phyloP scores from a whole-genome alignment of 2,329 filamentous ascomycete genomes.

The Talaromyces sp. region DNA sequence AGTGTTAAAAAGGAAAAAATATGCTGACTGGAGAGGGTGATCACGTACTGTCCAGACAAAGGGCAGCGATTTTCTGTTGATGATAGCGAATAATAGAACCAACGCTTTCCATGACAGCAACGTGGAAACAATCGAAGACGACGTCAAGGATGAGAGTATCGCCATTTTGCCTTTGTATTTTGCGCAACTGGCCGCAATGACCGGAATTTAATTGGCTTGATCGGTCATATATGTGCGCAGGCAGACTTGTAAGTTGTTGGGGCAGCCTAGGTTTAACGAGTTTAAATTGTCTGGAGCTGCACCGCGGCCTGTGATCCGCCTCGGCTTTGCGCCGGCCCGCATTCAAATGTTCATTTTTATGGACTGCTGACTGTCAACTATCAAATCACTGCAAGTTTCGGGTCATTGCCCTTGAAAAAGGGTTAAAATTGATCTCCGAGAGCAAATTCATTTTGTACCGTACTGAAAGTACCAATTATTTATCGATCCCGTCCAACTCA shows the following conservation, averaged over 20 bases:
- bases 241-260: not conserved
- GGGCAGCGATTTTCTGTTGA: conserved; percentile 70
- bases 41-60: conserved; percentile 66
- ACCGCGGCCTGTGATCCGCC: not conserved
- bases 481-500: not conserved
- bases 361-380: too few relatives aligned
- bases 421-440: not conserved
- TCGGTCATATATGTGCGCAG: not conserved
- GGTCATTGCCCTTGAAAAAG: too few relatives aligned
- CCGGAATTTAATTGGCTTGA: not conserved
- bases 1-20: conserved; percentile 1
- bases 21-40: not conserved
- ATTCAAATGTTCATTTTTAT: not conserved
- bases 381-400: too few relatives aligned
- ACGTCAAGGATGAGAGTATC: conserved; percentile 1
- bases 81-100: conserved; percentile 49
- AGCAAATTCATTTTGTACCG: not conserved
- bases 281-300: not conserved
- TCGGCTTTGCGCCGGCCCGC: not conserved
- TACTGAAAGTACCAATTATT: not conserved
- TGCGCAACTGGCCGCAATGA: not conserved
- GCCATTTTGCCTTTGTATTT: conserved; percentile 1
- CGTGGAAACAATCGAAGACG: not conserved
- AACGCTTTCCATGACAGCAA: conserved; percentile 26
- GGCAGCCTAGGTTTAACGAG: not conserved